Percentiles rank a stretch among this genome's conserved stretches.
phyloP scores from a whole-genome alignment of 331 rosid genomes.

The Malus hybrid region DNA sequence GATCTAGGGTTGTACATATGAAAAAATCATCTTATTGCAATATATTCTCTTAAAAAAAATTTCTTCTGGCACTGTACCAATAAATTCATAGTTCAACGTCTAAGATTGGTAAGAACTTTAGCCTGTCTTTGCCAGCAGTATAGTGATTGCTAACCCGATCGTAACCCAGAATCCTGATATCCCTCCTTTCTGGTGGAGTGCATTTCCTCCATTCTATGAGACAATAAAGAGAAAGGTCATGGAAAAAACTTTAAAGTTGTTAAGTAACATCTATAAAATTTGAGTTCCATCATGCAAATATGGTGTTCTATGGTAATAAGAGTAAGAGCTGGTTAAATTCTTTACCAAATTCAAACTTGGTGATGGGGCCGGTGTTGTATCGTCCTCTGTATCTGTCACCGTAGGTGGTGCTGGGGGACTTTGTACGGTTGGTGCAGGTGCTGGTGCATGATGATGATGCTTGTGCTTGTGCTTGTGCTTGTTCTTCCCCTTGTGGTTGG shows the following conservation, averaged over 20 bases:
- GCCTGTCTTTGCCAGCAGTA: conserved; percentile 43
- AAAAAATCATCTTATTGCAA: conserved; percentile 9
- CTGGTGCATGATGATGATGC: conserved; percentile 90
- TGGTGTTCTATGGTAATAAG: neutral
- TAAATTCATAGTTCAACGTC: conserved; percentile 21
- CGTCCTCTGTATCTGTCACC: conserved; percentile 39
- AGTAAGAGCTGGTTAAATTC: conserved; percentile 4
- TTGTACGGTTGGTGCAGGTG: conserved; percentile 58
- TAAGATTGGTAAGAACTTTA: conserved; percentile 30
- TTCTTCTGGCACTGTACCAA: neutral
- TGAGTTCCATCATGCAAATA: neutral
- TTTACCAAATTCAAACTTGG: conserved; percentile 67
- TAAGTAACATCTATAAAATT: neutral
- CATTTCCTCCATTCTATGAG: conserved; percentile 56
- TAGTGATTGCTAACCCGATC: conserved; percentile 38
- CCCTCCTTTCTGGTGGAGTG: conserved; percentile 34
- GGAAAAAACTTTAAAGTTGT: neutral
- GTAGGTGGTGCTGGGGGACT: conserved; percentile 97
- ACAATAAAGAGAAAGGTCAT: neutral
- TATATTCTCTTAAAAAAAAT: neutral
- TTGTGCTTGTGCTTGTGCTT: conserved; percentile 35
- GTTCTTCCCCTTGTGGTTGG: conserved; percentile 49
- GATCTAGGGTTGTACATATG: conserved; percentile 18
- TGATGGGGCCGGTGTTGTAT: conserved; percentile 74
- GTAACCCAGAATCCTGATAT: conserved; percentile 31